phyloP scores from a whole-genome alignment of 108 stramenopile species.

The Nannochloropsis salina region DNA sequence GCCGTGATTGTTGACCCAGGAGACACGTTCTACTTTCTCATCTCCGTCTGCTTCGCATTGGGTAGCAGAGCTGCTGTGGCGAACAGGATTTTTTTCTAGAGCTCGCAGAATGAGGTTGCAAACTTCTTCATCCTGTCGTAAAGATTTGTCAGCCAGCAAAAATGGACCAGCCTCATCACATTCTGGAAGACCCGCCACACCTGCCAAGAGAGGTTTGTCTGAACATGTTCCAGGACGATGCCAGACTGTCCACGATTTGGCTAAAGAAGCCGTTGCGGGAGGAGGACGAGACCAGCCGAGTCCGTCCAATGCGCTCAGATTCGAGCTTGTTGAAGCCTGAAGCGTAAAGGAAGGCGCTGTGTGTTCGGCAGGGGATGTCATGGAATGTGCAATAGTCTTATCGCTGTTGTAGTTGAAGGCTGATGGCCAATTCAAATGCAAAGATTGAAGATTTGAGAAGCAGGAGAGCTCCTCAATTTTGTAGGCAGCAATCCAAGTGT shows the following conservation, averaged over 20 bases:
- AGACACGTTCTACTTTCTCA: slow-evolving; percentile 25
- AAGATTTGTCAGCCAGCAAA: background rate
- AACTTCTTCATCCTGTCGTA: background rate
- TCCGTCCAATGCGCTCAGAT: background rate
- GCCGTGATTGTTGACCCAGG: slow-evolving; percentile 31
- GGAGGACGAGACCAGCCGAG: background rate
- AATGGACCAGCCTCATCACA: background rate
- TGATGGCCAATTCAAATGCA: background rate
- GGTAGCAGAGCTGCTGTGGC: background rate
- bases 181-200: background rate
- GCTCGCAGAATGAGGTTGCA: background rate
- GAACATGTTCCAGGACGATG: background rate
- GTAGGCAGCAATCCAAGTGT: slow-evolving; percentile 7
- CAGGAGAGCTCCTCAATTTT: background rate
- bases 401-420: slow-evolving; percentile 14
- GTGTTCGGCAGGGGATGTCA: background rate
- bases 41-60: background rate
- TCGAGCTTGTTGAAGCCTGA: background rate
- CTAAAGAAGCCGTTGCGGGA: background rate
- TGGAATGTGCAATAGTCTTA: background rate
- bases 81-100: background rate
- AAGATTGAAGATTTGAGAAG: background rate
- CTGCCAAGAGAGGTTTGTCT: background rate
- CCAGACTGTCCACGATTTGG: background rate
- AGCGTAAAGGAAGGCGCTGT: background rate